phyloP scores from a whole-genome alignment of 192 early-diverging fungal genomes.

The Polychytrium aggregatum region DNA sequence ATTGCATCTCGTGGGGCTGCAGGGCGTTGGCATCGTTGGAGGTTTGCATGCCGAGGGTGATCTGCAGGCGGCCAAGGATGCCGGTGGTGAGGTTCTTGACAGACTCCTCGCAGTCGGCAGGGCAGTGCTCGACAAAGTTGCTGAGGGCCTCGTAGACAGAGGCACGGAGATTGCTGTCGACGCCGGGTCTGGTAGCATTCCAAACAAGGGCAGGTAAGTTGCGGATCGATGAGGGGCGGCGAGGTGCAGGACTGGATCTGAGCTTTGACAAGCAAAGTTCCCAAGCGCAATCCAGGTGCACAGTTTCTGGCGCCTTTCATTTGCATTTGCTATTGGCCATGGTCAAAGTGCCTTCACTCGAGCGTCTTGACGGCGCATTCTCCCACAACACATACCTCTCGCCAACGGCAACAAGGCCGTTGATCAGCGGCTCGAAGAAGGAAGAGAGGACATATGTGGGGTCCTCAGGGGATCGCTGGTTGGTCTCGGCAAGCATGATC shows the following conservation, averaged over 20 bases:
- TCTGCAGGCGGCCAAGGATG: slow-evolving; percentile 70
- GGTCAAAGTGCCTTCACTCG: no score
- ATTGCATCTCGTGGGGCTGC: slow-evolving; percentile 74
- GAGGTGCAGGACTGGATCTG: slow-evolving; percentile 7
- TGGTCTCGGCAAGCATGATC: slow-evolving; percentile 84
- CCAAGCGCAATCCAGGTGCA: no score
- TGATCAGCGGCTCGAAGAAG: slow-evolving; percentile 77
- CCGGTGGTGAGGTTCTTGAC: slow-evolving; percentile 66
- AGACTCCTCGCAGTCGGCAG: slow-evolving; percentile 60
- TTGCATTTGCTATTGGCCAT: no score
- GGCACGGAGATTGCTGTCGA: slow-evolving; percentile 80
- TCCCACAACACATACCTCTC: slow-evolving; percentile 14
- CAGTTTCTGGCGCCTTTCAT: no score
- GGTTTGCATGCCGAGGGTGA: slow-evolving; percentile 51
- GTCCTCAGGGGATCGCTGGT: slow-evolving; percentile 36
- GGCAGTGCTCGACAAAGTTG: slow-evolving; percentile 48
- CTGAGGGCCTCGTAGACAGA: slow-evolving; percentile 92
- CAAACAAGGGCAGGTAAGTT: no score
- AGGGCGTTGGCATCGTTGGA: slow-evolving; percentile 71
- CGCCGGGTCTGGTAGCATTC: slow-evolving; percentile 45
- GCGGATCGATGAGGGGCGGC: no score
- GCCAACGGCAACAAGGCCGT: slow-evolving; percentile 39
- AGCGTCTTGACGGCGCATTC: no score
- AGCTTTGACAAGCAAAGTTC: neutral
- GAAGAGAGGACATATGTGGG: slow-evolving; percentile 62